These are phyloP conservation scores for Tetradesmus lagerheimii DNA, from an alignment of 139 green algal species.

Conservation along the genomic window DNA sequence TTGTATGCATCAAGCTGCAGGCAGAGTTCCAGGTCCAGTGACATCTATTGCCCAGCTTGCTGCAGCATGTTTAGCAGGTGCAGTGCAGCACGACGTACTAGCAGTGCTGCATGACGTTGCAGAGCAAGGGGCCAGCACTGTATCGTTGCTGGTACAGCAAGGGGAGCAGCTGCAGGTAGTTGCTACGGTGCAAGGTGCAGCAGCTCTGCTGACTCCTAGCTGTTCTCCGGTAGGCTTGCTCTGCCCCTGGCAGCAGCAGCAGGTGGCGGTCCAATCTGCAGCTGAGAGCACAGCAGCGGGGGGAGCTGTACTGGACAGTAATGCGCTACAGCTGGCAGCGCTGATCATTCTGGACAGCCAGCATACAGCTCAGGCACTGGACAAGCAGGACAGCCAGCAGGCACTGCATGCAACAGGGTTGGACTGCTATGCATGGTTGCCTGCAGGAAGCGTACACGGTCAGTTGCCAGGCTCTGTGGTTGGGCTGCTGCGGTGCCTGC, in stretches of 20 bases:
- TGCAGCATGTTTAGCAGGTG: neutral
- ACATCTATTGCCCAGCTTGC: neutral
- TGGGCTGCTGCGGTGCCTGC: neutral
- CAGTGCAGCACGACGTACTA: neutral
- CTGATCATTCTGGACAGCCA: neutral
- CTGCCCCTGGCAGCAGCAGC: constrained; percentile 29
- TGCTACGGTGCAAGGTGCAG: neutral
- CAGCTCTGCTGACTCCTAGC: neutral
- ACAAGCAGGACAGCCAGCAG: neutral
- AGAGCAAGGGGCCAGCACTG: neutral
- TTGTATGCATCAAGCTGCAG: neutral
- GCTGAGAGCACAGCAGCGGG: neutral
- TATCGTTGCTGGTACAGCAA: constrained; percentile 14
- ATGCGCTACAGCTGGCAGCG: constrained; percentile 11
- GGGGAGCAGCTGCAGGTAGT: neutral
- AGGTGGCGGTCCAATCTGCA: neutral
- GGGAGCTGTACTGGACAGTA: neutral
- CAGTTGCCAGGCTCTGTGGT: neutral
- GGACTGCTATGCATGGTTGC: neutral
- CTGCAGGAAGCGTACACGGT: neutral
- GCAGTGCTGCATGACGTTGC: neutral
- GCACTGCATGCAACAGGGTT: neutral
- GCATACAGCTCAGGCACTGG: neutral
- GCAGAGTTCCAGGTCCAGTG: neutral
- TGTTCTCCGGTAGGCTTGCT: neutral